Conservation (phyloP, 768 basidiomycete genomes). For the Calocera viscosa region DNA sequence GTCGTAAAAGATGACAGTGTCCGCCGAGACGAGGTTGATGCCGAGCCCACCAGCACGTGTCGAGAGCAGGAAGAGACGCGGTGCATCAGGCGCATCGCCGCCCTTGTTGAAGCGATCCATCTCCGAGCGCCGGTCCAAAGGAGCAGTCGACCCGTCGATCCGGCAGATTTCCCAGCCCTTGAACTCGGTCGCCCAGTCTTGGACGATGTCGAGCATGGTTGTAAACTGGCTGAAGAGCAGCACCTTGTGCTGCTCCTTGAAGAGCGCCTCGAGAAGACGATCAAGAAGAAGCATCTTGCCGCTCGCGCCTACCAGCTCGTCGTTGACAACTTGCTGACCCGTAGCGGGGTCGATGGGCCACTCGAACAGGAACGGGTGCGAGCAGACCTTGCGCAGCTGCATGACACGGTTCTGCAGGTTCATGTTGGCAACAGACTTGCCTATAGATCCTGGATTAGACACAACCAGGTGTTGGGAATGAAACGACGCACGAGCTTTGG, state of each 20-base stretch:
- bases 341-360: constrained; percentile 61
- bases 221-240: constrained; percentile 89
- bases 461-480: not conserved
- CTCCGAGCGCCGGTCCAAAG: constrained; percentile 68
- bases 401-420: constrained; percentile 88
- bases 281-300: constrained; percentile 98
- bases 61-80: constrained; percentile 64
- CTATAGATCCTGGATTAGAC: constrained; percentile 30
- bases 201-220: constrained; percentile 86
- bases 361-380: constrained; percentile 82
- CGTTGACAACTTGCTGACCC: constrained; percentile 51
- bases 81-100: constrained; percentile 49
- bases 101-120: constrained; percentile 75
- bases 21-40: constrained; percentile 67
- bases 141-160: constrained; percentile 78
- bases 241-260: constrained; percentile 69
- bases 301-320: constrained; percentile 69
- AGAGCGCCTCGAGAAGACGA: constrained; percentile 69
- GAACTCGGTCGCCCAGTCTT: constrained; percentile 80
- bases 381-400: constrained; percentile 94
- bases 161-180: constrained; percentile 79
- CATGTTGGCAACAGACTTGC: constrained; percentile 81
- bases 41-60: constrained; percentile 71
- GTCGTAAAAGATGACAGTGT: constrained; percentile 90
- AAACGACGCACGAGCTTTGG: constrained; percentile 43